Evolutionary conservation across 495 filamentous ascomycete genomes (phyloP).

Genomic region (Aspergillus sparsus): DNA sequence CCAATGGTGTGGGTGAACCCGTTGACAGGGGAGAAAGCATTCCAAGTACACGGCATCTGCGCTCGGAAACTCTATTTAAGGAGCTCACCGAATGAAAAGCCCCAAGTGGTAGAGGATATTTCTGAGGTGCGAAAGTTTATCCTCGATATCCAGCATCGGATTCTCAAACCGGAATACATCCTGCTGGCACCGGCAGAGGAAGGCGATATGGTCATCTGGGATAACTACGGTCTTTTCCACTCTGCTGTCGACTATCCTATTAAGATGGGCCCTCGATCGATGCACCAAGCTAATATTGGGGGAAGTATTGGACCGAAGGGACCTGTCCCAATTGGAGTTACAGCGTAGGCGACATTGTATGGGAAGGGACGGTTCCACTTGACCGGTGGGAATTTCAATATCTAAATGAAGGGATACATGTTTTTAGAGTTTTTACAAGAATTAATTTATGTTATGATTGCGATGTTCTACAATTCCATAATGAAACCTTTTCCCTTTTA

Average conservation of each 20-base stretch:
- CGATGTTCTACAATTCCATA: no score
- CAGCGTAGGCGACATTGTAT: neutral
- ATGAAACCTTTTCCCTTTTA: no score
- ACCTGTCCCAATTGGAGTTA: slow-evolving; percentile 6
- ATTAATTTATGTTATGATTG: no score
- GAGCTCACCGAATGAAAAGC: neutral
- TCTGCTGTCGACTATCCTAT: slow-evolving; percentile 15
- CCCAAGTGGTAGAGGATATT: neutral
- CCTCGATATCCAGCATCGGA: slow-evolving; percentile 2
- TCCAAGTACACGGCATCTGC: slow-evolving; percentile 9
- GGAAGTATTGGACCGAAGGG: slow-evolving; percentile 10
- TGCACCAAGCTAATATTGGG: slow-evolving; percentile 16
- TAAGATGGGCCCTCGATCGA: slow-evolving; percentile 7
- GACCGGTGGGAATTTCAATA: no score
- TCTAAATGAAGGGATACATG: no score
- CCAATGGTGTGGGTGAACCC: slow-evolving; percentile 17
- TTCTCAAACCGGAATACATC: slow-evolving; percentile 14
- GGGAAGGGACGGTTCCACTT: no score
- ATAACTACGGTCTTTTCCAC: slow-evolving; percentile 16
- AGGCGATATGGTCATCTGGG: slow-evolving; percentile 14
- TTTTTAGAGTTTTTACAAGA: no score
- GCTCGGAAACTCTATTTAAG: slow-evolving; percentile 11
- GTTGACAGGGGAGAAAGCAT: slow-evolving; percentile 11
- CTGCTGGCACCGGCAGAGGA: slow-evolving; percentile 9
- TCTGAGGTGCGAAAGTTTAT: no score